Evolutionary conservation across 495 filamentous ascomycete species (phyloP), one percentile per base, ranked within the genome.

Genomic region (Mycothermus thermophilus): DNA sequence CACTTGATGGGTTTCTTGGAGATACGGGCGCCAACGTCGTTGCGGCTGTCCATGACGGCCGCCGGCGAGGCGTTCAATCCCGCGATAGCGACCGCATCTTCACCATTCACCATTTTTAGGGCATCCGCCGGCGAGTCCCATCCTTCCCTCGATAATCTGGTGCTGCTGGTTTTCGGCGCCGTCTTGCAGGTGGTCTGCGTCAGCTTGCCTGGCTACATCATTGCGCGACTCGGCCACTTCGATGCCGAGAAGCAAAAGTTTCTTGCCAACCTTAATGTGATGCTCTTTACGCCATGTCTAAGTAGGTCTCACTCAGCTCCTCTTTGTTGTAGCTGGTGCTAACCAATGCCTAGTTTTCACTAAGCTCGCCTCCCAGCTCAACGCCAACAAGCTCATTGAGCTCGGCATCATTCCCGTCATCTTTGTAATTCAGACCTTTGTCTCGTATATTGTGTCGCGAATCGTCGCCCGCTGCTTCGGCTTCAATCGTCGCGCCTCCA

Each of bases 141-240:
- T 42, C 68, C 69, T 1, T 66, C 82, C 15, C 71, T 96, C 39
- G 67, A 70, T 35, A 74, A 86, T 46, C 66, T 97, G 18, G 62
- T 81, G 18, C 68, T 93, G 6, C 74, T 97, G 24, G 87, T 97
- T 38, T 94, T 94, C 50, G 92, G 93, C 57, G 90, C 90, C 10
- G 88, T 97, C 15, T 58, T 96, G 47, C 88, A 97, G 52, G 90
- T 97, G 2, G 76, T 96, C 24, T 96, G 87, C 57, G 90, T 97
- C 48, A 83, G 79, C 54, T 58, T 94, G 38, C 92, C 92, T 1
- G 90, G 90, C n/a, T 97, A 94, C 52, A 77, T 96, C 46, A 76
- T 93, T 33, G 90, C 90, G 13, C 67, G 78, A 28, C 65, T 80
- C 46, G 92, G 92, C 52, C 78, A 93, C 64, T 93, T 97, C 57